Evolutionary conservation across 768 basidiomycete species (phyloP).

Genomic region (Mycena leptocephala): DNA sequence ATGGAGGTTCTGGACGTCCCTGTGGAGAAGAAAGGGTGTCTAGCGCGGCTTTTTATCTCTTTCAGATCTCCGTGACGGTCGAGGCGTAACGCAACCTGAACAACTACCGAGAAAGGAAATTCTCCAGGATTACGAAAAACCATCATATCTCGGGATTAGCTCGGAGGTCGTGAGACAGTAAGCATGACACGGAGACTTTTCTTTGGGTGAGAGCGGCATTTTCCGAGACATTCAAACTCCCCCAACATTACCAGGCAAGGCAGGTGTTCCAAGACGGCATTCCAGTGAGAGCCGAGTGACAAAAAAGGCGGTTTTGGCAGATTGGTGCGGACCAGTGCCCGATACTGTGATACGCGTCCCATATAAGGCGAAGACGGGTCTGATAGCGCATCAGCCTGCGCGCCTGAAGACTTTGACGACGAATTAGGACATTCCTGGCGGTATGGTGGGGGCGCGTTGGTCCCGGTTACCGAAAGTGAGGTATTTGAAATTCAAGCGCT

Average conservation of each 20-base stretch:
- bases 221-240: not conserved
- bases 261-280: not conserved
- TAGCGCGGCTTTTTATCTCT: conserved; percentile 25
- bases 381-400: conserved; percentile 24
- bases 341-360: conserved; percentile 1
- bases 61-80: conserved; percentile 1
- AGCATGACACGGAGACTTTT: not conserved
- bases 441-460: not conserved
- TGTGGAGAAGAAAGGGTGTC: conserved; percentile 2
- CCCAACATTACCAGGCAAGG: not conserved
- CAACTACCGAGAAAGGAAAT: conserved; percentile 5
- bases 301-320: not conserved
- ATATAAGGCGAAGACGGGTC: not conserved
- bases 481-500: not conserved
- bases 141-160: not conserved
- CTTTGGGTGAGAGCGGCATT: not conserved
- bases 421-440: not conserved
- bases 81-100: not conserved
- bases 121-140: not conserved
- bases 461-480: not conserved
- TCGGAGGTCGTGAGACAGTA: not conserved
- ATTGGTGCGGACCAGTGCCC: conserved; percentile 5
- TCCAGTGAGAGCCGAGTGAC: not conserved
- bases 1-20: conserved; percentile 2
- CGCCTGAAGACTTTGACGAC: conserved; percentile 16